Percentiles rank a stretch among this genome's conserved stretches.
These are phyloP conservation scores for Tuber aestivum DNA, from an alignment of 495 filamentous ascomycete species.

Conservation along the genomic window DNA sequence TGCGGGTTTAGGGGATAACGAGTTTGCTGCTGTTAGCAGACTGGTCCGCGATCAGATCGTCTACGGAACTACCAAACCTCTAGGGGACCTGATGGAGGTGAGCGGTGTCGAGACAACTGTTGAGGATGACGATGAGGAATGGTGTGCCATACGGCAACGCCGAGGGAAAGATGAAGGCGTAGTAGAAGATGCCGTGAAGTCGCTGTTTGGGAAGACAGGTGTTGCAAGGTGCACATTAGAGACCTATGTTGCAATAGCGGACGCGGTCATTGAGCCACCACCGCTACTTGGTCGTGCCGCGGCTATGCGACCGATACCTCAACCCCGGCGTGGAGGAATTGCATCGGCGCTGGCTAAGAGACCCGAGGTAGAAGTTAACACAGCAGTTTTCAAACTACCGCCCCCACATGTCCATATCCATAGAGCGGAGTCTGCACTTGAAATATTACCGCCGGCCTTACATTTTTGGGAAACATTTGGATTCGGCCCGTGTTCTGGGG, in stretches of 20 bases:
- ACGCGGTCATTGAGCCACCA: constrained; percentile 36
- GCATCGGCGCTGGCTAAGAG: constrained; percentile 24
- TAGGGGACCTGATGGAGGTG: constrained; percentile 22
- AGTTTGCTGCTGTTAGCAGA: constrained; percentile 36
- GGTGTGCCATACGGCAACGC: constrained; percentile 26
- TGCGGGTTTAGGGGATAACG: constrained; percentile 25
- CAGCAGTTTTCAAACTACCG: constrained; percentile 45
- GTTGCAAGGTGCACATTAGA: constrained; percentile 40
- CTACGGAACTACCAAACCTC: constrained; percentile 29
- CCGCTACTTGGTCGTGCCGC: constrained; percentile 30
- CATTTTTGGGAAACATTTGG: constrained; percentile 88
- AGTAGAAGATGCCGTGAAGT: constrained; percentile 32
- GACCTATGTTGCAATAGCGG: constrained; percentile 36
- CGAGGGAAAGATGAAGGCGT: constrained; percentile 30
- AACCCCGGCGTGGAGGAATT: constrained; percentile 23
- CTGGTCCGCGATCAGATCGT: constrained; percentile 36
- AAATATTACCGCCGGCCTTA: constrained; percentile 71
- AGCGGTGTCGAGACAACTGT: constrained; percentile 21
- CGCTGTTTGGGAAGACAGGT: constrained; percentile 25
- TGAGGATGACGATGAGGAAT: constrained; percentile 37
- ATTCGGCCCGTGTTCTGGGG: constrained; percentile 67
- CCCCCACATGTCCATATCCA: constrained; percentile 72
- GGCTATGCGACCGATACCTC: constrained; percentile 30
- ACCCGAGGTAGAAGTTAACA: constrained; percentile 10
- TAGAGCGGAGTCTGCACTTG: constrained; percentile 64